Evolutionary conservation across 2,329 filamentous ascomycete species (phyloP), one percentile per base, ranked within the genome.

Genomic region (Sarocladium strictum): DNA sequence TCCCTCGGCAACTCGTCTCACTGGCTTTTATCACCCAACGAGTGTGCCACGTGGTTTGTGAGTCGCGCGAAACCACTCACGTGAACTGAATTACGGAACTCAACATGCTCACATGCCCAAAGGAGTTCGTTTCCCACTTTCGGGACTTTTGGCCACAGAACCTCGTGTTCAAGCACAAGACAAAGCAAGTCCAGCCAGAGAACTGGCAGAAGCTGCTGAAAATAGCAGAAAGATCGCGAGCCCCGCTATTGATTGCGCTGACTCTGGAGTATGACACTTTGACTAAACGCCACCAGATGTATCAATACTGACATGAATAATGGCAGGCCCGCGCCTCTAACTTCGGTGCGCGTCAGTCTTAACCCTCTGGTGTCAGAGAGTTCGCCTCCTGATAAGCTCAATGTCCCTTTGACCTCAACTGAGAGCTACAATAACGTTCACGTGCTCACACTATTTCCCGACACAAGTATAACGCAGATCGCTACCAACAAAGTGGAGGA

Each of bases 21-120:
- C 15, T 78, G 74, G 73, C 62, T 63, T 2, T 59, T 77, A 10
- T 61, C 66, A 2, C 56, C 69, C 2, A 60, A 70, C 15, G 67
- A 75, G 47, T 77, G 74, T 53, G 61, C 64, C 24, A 74, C 70
- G 0, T 77, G 74, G 74, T 72, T 77, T 69, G 72, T 76, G 61
- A 63, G 72, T 62, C 29, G 6, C 29, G 29, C 29, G 29, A 6
- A 12, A 7, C 29, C 29, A 7, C 12, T 12, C 12, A 32, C 29
- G 29, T n/a, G 29, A 6, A 32, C 29, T 32, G 12, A 32, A n/a
- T n/a, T n/a, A n/a, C n/a, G n/a, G 6, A 32, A 12, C 7, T 7
- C 29, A 32, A 21, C 15, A 2, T n/a, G 15, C 14, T 3, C 33
- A 50, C 45, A 47, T 63, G 45, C 63, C 40, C 6, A 24, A 1